Conservation (phyloP, 768 basidiomycete genomes). For the Psilocybe sp. region DNA sequence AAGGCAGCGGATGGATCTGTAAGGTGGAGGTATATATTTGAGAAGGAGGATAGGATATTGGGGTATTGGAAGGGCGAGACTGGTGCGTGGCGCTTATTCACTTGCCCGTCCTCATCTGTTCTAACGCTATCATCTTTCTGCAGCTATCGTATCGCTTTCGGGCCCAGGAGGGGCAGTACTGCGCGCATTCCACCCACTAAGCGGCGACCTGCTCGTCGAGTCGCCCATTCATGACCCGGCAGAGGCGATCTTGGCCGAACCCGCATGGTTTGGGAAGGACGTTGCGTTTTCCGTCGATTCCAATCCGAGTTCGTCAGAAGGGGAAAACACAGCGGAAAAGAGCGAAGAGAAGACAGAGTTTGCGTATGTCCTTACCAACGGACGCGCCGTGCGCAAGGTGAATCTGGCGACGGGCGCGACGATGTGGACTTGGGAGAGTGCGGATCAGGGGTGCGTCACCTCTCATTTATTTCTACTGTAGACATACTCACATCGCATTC, state of each 20-base stretch:
- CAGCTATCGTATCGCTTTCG: constrained; percentile 73
- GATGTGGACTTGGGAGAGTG: constrained; percentile 72
- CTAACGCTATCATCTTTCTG: too few relatives aligned
- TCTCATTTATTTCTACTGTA: not conserved
- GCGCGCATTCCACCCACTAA: constrained; percentile 61
- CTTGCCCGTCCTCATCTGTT: not conserved
- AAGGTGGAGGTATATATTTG: constrained; percentile 84
- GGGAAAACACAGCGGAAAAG: too few relatives aligned
- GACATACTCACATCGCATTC: not conserved
- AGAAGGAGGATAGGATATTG: constrained; percentile 64
- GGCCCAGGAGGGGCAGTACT: constrained; percentile 70
- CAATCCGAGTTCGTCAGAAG: constrained; percentile 1
- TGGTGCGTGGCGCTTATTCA: constrained; percentile 38
- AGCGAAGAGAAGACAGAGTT: constrained; percentile 10
- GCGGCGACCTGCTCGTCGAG: constrained; percentile 69
- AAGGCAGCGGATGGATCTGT: constrained; percentile 65
- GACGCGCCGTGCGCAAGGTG: constrained; percentile 53
- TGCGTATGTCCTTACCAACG: constrained; percentile 59
- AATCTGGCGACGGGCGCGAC: constrained; percentile 47
- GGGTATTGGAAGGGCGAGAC: constrained; percentile 57
- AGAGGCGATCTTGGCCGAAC: constrained; percentile 45
- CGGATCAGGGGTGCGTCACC: constrained; percentile 58
- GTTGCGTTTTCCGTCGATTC: constrained; percentile 36
- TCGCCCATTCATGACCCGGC: constrained; percentile 49
- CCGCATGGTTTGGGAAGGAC: constrained; percentile 52